Evolutionary conservation across 148 eudicot species (phyloP).

Genomic region (Heliamphora exappendiculata): DNA sequence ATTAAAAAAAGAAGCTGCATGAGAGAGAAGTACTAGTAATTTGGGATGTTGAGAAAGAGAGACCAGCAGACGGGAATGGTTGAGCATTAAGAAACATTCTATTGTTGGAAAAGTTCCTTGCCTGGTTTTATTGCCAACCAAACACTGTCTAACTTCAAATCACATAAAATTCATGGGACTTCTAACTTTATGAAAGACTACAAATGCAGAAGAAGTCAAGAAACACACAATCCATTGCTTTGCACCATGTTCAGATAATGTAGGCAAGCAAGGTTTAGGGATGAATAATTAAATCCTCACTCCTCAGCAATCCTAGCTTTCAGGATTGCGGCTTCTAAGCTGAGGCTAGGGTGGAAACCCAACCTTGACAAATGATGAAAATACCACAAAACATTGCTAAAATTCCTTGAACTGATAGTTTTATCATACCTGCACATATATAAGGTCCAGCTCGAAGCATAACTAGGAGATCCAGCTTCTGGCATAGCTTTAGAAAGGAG

Average conservation of each 20-base stretch:
- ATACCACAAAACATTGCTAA: background rate
- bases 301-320: background rate
- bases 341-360: background rate
- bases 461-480: constrained; percentile 68
- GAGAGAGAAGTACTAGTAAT: background rate
- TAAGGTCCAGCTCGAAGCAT: constrained; percentile 98
- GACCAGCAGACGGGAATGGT: background rate
- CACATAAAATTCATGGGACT: background rate
- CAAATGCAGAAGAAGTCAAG: background rate
- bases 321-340: background rate
- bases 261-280: background rate
- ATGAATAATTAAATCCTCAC: background rate
- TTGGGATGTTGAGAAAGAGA: background rate
- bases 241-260: background rate
- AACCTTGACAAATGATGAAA: constrained; percentile 1
- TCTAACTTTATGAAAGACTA: background rate
- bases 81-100: background rate
- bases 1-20: no score
- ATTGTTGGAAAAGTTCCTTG: background rate
- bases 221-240: background rate
- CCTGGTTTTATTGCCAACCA: background rate
- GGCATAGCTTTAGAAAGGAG: constrained; percentile 71
- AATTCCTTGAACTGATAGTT: background rate
- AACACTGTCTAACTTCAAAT: background rate
- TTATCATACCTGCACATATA: constrained; percentile 72